A percentile compares a stretch with the other conserved stretches of the same genome.
Evolutionary conservation across 306 rosid genomes (phyloP).

Genomic region (Chamaecrista fasciculata): DNA sequence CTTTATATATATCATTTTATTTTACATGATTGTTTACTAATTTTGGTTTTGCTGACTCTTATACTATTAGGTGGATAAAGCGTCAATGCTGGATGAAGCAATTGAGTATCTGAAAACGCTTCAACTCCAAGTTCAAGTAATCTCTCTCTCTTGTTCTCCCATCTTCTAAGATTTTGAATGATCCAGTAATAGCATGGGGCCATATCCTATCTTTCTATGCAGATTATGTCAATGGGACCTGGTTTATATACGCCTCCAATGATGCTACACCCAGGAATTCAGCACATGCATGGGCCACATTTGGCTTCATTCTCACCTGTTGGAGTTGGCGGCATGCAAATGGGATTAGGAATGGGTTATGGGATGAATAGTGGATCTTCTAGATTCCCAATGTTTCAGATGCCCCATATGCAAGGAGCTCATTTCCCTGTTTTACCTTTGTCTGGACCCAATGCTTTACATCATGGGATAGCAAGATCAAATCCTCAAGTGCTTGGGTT

Average conservation of each 20-base stretch:
- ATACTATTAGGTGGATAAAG: slow-evolving; percentile 83
- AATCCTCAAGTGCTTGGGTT: slow-evolving; percentile 62
- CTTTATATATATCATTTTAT: not conserved
- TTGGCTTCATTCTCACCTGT: slow-evolving; percentile 72
- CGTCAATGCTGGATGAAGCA: slow-evolving; percentile 99
- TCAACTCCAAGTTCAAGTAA: slow-evolving; percentile 95
- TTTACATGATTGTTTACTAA: slow-evolving; percentile 28
- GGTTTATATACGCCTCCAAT: slow-evolving; percentile 82
- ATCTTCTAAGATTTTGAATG: slow-evolving; percentile 6
- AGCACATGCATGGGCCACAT: slow-evolving; percentile 66
- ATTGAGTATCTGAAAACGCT: slow-evolving; percentile 95
- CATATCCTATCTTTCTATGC: slow-evolving; percentile 36
- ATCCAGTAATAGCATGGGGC: slow-evolving; percentile 20
- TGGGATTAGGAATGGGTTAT: slow-evolving; percentile 77
- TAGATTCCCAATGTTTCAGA: slow-evolving; percentile 67
- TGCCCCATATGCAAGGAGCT: slow-evolving; percentile 77
- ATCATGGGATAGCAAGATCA: slow-evolving; percentile 67
- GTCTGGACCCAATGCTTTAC: slow-evolving; percentile 53
- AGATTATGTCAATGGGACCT: slow-evolving; percentile 99
- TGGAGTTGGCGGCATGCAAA: slow-evolving; percentile 82
- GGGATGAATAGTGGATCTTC: slow-evolving; percentile 69
- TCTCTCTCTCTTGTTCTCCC: slow-evolving; percentile 13
- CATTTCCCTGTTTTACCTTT: slow-evolving; percentile 60
- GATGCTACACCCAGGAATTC: slow-evolving; percentile 85
- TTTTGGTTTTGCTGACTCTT: slow-evolving; percentile 35